Evolutionary conservation across 306 rosid genomes (phyloP).

Genomic region (Dalbergia cochinchinensis): DNA sequence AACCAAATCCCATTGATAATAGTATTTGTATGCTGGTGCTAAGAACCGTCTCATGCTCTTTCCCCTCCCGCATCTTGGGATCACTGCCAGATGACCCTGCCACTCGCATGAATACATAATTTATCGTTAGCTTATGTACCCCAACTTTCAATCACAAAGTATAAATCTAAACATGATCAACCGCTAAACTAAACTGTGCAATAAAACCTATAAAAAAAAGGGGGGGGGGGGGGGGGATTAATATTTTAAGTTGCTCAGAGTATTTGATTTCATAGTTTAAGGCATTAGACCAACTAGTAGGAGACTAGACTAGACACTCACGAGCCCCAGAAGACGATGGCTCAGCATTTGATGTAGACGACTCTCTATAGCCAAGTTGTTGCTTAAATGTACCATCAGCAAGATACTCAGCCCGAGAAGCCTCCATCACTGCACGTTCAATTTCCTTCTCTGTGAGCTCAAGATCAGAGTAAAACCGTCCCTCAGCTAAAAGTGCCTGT

Average conservation of each 20-base stretch:
- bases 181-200: neutral
- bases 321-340: slow-evolving; percentile 97
- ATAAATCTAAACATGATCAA: neutral
- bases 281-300: neutral
- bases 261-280: neutral
- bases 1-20: slow-evolving; percentile 91
- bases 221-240: no score
- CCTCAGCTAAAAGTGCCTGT: slow-evolving; percentile 99
- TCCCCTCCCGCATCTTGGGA: slow-evolving; percentile 50
- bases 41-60: slow-evolving; percentile 57
- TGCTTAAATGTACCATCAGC: slow-evolving; percentile 66
- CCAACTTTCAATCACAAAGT: neutral
- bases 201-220: neutral
- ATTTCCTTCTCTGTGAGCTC: slow-evolving; percentile 98
- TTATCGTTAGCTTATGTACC: slow-evolving; percentile 10
- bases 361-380: slow-evolving; percentile 62
- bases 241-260: neutral
- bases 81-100: slow-evolving; percentile 73
- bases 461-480: slow-evolving; percentile 92
- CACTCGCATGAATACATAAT: neutral
- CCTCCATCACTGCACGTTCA: slow-evolving; percentile 89
- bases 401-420: slow-evolving; percentile 85
- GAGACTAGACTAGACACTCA: slow-evolving; percentile 51
- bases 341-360: slow-evolving; percentile 85
- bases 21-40: slow-evolving; percentile 75